phyloP scores from a whole-genome alignment of 1,284 basidiomycete species.

The Afroboletus lepidellus region DNA sequence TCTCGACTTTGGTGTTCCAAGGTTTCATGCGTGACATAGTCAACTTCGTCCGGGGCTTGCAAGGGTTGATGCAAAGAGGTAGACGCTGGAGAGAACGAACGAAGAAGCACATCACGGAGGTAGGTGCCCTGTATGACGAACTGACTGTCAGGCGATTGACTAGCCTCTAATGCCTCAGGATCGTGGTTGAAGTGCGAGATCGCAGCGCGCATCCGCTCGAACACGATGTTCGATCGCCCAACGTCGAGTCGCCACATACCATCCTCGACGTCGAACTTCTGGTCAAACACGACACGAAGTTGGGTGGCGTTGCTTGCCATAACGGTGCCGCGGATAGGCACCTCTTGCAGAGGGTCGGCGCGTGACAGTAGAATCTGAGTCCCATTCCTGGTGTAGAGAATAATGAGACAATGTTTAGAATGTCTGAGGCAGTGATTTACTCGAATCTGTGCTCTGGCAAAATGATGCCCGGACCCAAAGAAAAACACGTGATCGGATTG shows the following conservation, averaged over 20 bases:
- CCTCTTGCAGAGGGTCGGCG: slow-evolving; percentile 55
- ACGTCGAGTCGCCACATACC: slow-evolving; percentile 74
- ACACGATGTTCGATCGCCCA: slow-evolving; percentile 64
- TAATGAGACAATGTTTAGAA: not conserved
- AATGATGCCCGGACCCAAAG: slow-evolving; percentile 52
- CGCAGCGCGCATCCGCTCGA: slow-evolving; percentile 70
- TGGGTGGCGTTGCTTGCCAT: slow-evolving; percentile 46
- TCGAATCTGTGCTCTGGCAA: slow-evolving; percentile 64
- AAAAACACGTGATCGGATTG: slow-evolving; percentile 60
- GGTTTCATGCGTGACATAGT: slow-evolving; percentile 35
- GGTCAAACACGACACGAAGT: slow-evolving; percentile 57
- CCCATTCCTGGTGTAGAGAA: slow-evolving; percentile 49
- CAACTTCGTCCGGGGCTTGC: slow-evolving; percentile 36
- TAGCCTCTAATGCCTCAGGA: slow-evolving; percentile 42
- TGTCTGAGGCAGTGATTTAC: slow-evolving; percentile 38
- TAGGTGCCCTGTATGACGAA: slow-evolving; percentile 65
- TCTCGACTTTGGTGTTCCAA: slow-evolving; percentile 37
- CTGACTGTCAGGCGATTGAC: slow-evolving; percentile 38
- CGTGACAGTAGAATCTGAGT: slow-evolving; percentile 64
- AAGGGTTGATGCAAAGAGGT: slow-evolving; percentile 32
- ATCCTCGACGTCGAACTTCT: slow-evolving; percentile 47
- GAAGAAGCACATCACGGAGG: slow-evolving; percentile 66
- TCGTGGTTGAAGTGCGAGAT: slow-evolving; percentile 61
- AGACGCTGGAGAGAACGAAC: slow-evolving; percentile 42
- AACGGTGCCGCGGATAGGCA: slow-evolving; percentile 56